phyloP scores from a whole-genome alignment of 495 filamentous ascomycete genomes.

The Aspergillus campestris region DNA sequence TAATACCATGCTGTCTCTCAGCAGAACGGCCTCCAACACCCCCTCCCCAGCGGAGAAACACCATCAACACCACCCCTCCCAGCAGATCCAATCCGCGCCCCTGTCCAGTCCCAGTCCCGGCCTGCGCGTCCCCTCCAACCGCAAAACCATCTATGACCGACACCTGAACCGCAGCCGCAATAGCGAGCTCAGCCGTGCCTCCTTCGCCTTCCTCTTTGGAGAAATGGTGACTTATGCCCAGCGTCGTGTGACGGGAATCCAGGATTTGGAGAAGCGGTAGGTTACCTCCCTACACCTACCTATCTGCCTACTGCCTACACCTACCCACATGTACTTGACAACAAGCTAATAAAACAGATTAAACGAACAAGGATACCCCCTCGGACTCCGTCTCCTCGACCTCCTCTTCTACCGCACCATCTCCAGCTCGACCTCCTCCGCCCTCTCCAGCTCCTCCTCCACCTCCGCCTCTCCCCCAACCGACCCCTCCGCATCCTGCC shows the following conservation, averaged over 20 bases:
- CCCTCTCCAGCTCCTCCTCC: constrained; percentile 72
- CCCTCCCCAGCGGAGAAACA: constrained; percentile 20
- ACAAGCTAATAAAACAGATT: constrained; percentile 45
- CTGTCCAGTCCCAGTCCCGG: constrained; percentile 42
- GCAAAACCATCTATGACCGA: constrained; percentile 97
- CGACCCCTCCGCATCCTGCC: constrained; percentile 83
- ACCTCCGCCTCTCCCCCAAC: constrained; percentile 53
- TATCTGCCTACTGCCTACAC: background rate
- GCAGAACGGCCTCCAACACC: constrained; percentile 19
- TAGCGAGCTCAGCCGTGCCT: constrained; percentile 79
- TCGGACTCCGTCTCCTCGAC: constrained; percentile 90
- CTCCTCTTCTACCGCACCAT: constrained; percentile 67
- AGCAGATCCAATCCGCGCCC: constrained; percentile 18
- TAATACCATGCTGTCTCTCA: constrained; percentile 32
- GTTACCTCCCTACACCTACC: constrained; percentile 5
- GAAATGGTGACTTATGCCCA: constrained; percentile 98
- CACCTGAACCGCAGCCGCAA: constrained; percentile 82
- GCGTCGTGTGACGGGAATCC: constrained; percentile 77
- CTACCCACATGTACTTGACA: too few relatives aligned
- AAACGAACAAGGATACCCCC: constrained; percentile 89
- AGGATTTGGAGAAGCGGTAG: constrained; percentile 86
- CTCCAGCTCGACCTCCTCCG: constrained; percentile 64
- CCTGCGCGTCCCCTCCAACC: constrained; percentile 88
- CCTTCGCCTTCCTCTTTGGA: constrained; percentile 90
- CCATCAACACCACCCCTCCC: constrained; percentile 17